phyloP scores from a whole-genome alignment of 495 filamentous ascomycete species.

The Apodospora peruviana region DNA sequence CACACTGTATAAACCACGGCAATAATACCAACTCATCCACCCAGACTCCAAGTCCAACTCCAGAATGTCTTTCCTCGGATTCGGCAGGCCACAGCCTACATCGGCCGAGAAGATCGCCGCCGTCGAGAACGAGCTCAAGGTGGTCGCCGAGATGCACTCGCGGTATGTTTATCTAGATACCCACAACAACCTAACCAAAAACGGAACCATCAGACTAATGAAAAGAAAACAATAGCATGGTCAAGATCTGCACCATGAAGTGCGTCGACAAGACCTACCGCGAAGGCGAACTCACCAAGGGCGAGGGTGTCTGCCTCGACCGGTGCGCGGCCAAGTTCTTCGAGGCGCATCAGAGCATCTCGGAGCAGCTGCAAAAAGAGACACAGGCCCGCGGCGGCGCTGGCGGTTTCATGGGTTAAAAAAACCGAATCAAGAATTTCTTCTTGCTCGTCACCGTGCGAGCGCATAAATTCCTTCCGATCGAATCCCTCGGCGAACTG shows the following conservation, averaged over 20 bases:
- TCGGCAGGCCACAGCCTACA: conserved; percentile 83
- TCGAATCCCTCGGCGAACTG: no score
- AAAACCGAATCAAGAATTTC: neutral
- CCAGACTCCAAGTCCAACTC: conserved; percentile 5
- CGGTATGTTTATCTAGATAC: conserved; percentile 49
- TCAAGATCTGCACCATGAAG: conserved; percentile 83
- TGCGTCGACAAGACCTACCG: conserved; percentile 88
- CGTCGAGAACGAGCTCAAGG: conserved; percentile 89
- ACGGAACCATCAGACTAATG: no score
- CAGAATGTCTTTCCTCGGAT: conserved; percentile 90
- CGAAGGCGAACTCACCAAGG: conserved; percentile 94
- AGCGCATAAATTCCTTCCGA: no score
- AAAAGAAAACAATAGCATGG: no score
- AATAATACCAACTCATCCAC: neutral
- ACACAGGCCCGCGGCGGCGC: conserved; percentile 34
- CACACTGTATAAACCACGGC: neutral
- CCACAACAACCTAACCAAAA: neutral
- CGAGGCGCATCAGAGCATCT: conserved; percentile 92
- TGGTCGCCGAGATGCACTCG: conserved; percentile 94
- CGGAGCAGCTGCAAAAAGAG: conserved; percentile 49
- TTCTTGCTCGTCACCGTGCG: no score
- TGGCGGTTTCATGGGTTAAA: conserved; percentile 13
- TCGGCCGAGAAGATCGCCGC: conserved; percentile 93
- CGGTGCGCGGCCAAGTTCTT: conserved; percentile 97
- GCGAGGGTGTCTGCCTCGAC: conserved; percentile 95